Percentiles rank a stretch among this genome's conserved stretches.
Evolutionary conservation across 2,329 filamentous ascomycete genomes (phyloP).

Genomic region (Colletotrichum trifolii): DNA sequence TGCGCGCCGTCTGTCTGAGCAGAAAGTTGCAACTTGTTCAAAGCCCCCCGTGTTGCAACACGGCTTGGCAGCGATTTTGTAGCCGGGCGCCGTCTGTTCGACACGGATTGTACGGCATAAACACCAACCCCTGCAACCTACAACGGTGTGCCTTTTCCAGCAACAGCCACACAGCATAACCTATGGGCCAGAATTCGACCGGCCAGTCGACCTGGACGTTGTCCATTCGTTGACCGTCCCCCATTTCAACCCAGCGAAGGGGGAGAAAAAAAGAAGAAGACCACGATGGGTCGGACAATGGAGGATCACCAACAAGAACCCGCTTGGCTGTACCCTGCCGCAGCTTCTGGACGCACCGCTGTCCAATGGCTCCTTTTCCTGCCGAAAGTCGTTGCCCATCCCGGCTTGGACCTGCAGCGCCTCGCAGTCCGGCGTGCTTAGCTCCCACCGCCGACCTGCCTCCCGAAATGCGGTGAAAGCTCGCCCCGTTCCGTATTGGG

Average conservation of each 20-base stretch:
- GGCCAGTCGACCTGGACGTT: background rate
- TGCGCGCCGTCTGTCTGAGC: no score
- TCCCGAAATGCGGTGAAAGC: conserved; percentile 35
- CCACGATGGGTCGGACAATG: conserved; percentile 9
- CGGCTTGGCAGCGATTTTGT: no score
- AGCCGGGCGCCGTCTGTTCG: no score
- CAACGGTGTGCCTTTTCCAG: conserved; percentile 3
- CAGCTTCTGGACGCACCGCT: conserved; percentile 22
- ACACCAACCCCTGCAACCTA: conserved; percentile 4
- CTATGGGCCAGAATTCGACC: background rate
- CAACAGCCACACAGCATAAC: conserved; percentile 15
- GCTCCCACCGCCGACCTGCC: conserved; percentile 29
- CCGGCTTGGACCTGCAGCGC: conserved; percentile 33
- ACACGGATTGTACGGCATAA: conserved; percentile 14
- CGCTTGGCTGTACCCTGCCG: conserved; percentile 17
- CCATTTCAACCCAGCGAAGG: conserved; percentile 8
- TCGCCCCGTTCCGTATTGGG: conserved; percentile 21
- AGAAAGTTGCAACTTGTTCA: no score
- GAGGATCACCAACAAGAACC: conserved; percentile 23
- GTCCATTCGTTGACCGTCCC: background rate
- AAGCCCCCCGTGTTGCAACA: no score
- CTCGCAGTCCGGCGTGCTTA: conserved; percentile 26
- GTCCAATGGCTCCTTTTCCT: conserved; percentile 25
- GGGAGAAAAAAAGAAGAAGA: background rate
- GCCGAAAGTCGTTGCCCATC: conserved; percentile 27